Percentiles rank a stretch among this genome's conserved stretches.
Conservation (phyloP, 805 yeast species). For the Priceomyces castillae region DNA sequence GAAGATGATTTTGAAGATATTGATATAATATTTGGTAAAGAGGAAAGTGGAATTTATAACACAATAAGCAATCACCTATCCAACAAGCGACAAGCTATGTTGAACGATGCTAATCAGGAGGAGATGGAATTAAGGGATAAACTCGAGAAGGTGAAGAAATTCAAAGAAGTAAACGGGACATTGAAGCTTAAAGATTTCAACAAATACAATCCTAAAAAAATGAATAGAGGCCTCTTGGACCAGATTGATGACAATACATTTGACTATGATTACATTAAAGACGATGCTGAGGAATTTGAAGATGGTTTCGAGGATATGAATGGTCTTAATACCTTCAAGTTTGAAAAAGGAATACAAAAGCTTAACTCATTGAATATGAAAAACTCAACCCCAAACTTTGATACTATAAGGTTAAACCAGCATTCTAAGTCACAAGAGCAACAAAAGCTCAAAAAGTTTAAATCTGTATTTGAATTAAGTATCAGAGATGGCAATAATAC, state of each 20-base stretch:
- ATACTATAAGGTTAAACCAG: slow-evolving; percentile 5
- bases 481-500: slow-evolving; percentile 11
- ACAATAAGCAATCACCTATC: slow-evolving; percentile 24
- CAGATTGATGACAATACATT: slow-evolving; percentile 29
- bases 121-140: slow-evolving; percentile 27
- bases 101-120: slow-evolving; percentile 33
- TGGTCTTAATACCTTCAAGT: slow-evolving; percentile 1
- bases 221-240: slow-evolving; percentile 17
- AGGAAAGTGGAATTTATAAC: slow-evolving; percentile 34
- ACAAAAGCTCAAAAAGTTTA: slow-evolving; percentile 24
- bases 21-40: slow-evolving; percentile 38
- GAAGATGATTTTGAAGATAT: slow-evolving; percentile 38
- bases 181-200: slow-evolving; percentile 30
- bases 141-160: slow-evolving; percentile 3
- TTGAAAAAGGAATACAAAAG: background rate
- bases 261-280: slow-evolving; percentile 35
- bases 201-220: slow-evolving; percentile 7
- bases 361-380: slow-evolving; percentile 8
- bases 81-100: slow-evolving; percentile 22
- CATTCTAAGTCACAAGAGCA: slow-evolving; percentile 3
- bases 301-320: slow-evolving; percentile 30
- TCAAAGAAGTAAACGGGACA: slow-evolving; percentile 24
- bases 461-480: slow-evolving; percentile 33
- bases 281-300: slow-evolving; percentile 36
- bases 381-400: slow-evolving; percentile 14